phyloP scores from a whole-genome alignment of 2,329 filamentous ascomycete genomes.

The Chaetomium olivaceum region DNA sequence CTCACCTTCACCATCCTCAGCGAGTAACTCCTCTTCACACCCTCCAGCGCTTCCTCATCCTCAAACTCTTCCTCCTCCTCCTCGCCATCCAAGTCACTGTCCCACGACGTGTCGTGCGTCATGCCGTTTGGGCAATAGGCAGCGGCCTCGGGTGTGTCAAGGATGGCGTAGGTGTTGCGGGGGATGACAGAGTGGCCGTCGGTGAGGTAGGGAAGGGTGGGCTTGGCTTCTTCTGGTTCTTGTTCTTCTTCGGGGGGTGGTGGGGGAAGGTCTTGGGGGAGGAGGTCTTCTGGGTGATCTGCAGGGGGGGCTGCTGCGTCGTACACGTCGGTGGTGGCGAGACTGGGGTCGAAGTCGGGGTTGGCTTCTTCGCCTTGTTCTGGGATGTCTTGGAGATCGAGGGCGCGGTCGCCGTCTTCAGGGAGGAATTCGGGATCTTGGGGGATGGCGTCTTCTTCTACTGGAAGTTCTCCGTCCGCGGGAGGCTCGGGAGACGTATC shows the following conservation, averaged over 20 bases:
- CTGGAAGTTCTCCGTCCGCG: not conserved
- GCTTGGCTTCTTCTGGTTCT: constrained; percentile 9
- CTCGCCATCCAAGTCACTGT: not conserved
- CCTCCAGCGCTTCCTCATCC: not conserved
- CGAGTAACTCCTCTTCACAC: not conserved
- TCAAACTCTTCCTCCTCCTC: not conserved
- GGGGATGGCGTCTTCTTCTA: not conserved
- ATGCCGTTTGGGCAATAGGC: constrained; percentile 22
- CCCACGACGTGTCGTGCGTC: constrained; percentile 15
- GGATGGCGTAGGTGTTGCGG: constrained; percentile 23
- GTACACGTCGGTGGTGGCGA: not conserved
- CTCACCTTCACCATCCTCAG: not conserved
- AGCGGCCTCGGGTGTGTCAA: constrained; percentile 19
- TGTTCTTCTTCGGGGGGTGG: not conserved
- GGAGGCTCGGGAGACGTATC: not conserved
- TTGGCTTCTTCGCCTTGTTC: not conserved
- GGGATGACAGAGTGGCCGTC: constrained; percentile 8
- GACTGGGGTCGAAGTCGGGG: not conserved
- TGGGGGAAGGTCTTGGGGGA: not conserved
- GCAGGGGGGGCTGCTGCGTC: not conserved
- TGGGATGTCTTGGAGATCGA: not conserved
- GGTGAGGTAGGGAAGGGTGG: not conserved
- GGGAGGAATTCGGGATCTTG: not conserved
- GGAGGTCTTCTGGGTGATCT: not conserved
- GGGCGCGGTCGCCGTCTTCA: not conserved